These are phyloP conservation scores for Prunus yedoensis DNA, from an alignment of 331 rosid species.

Conservation along the genomic window DNA sequence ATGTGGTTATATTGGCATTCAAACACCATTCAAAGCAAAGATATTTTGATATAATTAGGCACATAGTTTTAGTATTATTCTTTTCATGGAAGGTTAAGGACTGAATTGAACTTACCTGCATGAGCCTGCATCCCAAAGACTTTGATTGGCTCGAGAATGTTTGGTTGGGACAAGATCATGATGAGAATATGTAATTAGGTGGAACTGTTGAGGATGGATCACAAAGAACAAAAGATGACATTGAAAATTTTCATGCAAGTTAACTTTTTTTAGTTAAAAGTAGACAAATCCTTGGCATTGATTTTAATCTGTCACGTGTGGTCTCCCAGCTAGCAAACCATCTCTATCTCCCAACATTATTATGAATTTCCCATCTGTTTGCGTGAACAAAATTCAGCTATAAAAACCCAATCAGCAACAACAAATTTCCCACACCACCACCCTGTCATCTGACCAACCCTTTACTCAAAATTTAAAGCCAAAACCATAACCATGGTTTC, in stretches of 20 bases:
- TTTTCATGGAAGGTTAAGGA: not conserved
- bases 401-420: constrained; percentile 24
- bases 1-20: not conserved
- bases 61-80: not conserved
- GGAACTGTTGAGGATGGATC: not conserved
- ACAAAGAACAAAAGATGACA: not conserved
- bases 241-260: constrained; percentile 7
- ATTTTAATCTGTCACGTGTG: constrained; percentile 50
- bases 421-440: constrained; percentile 24
- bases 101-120: not conserved
- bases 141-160: not conserved
- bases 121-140: not conserved
- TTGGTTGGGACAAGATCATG: not conserved
- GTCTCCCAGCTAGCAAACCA: constrained; percentile 47
- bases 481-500: constrained; percentile 43
- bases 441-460: too few species aligned
- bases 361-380: constrained; percentile 27
- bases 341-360: constrained; percentile 32
- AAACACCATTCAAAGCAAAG: not conserved
- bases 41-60: not conserved
- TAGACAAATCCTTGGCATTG: constrained; percentile 39
- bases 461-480: not conserved
- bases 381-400: constrained; percentile 29
- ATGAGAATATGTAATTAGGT: not conserved
- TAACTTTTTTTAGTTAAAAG: constrained; percentile 17